Evolutionary conservation across 2,329 filamentous ascomycete genomes (phyloP), one percentile per base, ranked within the genome.

Genomic region (Pyrenophora teres): DNA sequence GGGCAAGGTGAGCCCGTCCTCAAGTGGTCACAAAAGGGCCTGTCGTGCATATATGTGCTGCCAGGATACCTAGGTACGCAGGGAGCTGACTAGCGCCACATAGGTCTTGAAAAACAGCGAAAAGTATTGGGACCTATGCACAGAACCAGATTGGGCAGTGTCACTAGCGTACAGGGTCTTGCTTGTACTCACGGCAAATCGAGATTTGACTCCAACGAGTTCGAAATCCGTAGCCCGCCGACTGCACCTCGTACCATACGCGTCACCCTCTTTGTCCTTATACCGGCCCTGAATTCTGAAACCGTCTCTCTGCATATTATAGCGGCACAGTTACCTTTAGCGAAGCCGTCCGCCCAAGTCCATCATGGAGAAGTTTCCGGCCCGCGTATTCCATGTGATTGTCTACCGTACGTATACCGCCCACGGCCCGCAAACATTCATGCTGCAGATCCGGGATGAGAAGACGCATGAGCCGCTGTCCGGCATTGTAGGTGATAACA

Each of bases 381-480:
- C 52, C 58, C 38, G 40, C 35, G 36, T 18, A 16, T 12, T 12
- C 25, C 23, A 19, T 19, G 44, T 46, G 13, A 36, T 39, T 21
- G 52, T 75, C 32, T 76, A 15, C 15, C 15, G 15, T 15, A 76
- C 49, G 68, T 73, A 9, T 21, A 21, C 19, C 23, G 77, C 71
- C n/a, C 71, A 80, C 63, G 80, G 80, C 7, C 78, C 79, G 30
- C 80, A 82, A 63, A 74, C 78, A 12, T 82, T 82, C 59, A 76
- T 82, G 50, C 73, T 81, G 15, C 80, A 80, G 61, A 80, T 82
- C 44, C 72, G 80, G 44, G 76, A 81, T 57, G 68, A 74, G 63
- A 74, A 77, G 49, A 80, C 77, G 2, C 76, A 81, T 52, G 68
- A 76, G 54, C 76, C 79, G 10, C 60, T 81, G 4, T 57, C 73